A percentile compares a stretch with the other conserved stretches of the same genome.
Conservation (phyloP, 176 grass and related monocot species). For the Triticum aestivum region IWGSC_CS_RefSeq_v2.1 NC_057814.1:372137561-372138060, state of each 20-base stretch:
- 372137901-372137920: conserved; percentile 39
- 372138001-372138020: conserved; percentile 62
- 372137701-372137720: conserved; percentile 82
- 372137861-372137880: conserved; percentile 28
- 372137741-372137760: conserved; percentile 73
- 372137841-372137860: conserved; percentile 68
- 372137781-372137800: conserved; percentile 37
- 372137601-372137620: conserved; percentile 10
- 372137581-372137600: conserved; percentile 18
- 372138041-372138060: conserved; percentile 31
- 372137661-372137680: conserved; percentile 67
- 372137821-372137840: conserved; percentile 31
- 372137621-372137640: conserved; percentile 44
- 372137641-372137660: conserved; percentile 75
- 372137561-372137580: conserved; percentile 38
- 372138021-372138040: conserved; percentile 35
- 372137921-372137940: conserved; percentile 91
- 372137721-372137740: conserved; percentile 96
- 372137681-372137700: conserved; percentile 51
- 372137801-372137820: conserved; percentile 19
- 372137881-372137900: conserved; percentile 36
- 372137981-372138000: conserved; percentile 67
- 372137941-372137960: conserved; percentile 84
- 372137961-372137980: conserved; percentile 86
- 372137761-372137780: conserved; percentile 41